phyloP scores from a whole-genome alignment of 257 asterid genomes.

The Linderniella brevidens region DNA sequence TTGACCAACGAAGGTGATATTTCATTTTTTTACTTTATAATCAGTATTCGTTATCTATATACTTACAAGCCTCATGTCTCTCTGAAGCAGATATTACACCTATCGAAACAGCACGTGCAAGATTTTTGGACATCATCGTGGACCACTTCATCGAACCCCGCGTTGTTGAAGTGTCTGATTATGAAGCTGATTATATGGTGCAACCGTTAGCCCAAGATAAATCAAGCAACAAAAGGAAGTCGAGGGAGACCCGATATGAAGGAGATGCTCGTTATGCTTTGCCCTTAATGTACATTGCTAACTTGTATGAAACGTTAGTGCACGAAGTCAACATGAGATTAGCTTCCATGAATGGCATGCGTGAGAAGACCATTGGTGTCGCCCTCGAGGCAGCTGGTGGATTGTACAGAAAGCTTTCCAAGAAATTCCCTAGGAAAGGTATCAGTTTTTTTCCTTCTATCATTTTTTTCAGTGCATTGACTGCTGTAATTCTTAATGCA shows the following conservation, averaged over 20 bases:
- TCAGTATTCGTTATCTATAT: not conserved
- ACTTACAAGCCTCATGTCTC: not conserved
- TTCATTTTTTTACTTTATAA: slow-evolving; percentile 3
- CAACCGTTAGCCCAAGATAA: slow-evolving; percentile 49
- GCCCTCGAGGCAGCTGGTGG: slow-evolving; percentile 99
- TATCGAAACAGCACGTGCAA: slow-evolving; percentile 87
- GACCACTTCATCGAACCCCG: slow-evolving; percentile 60
- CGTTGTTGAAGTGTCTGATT: slow-evolving; percentile 46
- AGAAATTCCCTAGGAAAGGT: slow-evolving; percentile 90
- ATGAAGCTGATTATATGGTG: slow-evolving; percentile 48
- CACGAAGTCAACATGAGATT: slow-evolving; percentile 72
- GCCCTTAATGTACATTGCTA: slow-evolving; percentile 92
- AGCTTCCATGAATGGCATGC: slow-evolving; percentile 57
- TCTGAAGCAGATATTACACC: slow-evolving; percentile 63
- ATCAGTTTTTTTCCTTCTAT: slow-evolving; percentile 7
- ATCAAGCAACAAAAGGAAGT: slow-evolving; percentile 50
- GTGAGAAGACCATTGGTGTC: slow-evolving; percentile 82
- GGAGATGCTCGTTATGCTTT: slow-evolving; percentile 81
- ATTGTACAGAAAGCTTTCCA: slow-evolving; percentile 81
- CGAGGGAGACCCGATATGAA: slow-evolving; percentile 51
- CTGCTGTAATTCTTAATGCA: too few species aligned
- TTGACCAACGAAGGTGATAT: slow-evolving; percentile 62
- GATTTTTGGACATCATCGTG: slow-evolving; percentile 69
- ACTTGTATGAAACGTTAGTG: slow-evolving; percentile 81
- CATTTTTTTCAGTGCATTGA: not conserved